phyloP scores from a whole-genome alignment of 1,139 yeast genomes.

The Arxiozyma telluris region DNA sequence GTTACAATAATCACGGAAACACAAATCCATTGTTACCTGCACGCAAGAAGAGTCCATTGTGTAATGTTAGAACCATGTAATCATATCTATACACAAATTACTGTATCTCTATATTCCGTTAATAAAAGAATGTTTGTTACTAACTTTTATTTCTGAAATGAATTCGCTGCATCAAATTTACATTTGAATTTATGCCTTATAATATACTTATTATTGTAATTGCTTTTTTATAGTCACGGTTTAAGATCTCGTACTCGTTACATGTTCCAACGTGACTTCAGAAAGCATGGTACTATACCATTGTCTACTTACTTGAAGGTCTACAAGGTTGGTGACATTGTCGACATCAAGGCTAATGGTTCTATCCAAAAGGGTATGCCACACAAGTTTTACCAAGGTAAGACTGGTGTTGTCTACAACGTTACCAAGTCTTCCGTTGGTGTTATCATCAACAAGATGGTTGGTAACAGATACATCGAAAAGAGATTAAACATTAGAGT shows the following conservation, averaged over 20 bases:
- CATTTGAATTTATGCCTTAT: background rate
- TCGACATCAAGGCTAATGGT: constrained; percentile 99
- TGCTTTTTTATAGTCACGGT: constrained; percentile 64
- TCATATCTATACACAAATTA: background rate
- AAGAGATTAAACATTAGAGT: constrained; percentile 97
- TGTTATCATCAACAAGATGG: constrained; percentile 96
- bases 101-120: background rate
- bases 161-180: background rate
- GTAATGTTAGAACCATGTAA: too few relatives aligned
- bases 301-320: constrained; percentile 94
- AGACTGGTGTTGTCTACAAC: constrained; percentile 98
- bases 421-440: constrained; percentile 98
- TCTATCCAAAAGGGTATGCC: constrained; percentile 99
- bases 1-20: background rate
- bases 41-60: background rate
- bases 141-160: background rate
- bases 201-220: background rate
- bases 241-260: constrained; percentile 99
- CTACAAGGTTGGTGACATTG: constrained; percentile 98
- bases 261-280: constrained; percentile 99
- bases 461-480: constrained; percentile 97
- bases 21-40: background rate
- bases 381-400: constrained; percentile 99
- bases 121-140: background rate
- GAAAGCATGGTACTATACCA: constrained; percentile 92